These are phyloP conservation scores for Phyllosticta capitalensis DNA, from an alignment of 2,329 filamentous ascomycete species.

Conservation along the genomic window DNA sequence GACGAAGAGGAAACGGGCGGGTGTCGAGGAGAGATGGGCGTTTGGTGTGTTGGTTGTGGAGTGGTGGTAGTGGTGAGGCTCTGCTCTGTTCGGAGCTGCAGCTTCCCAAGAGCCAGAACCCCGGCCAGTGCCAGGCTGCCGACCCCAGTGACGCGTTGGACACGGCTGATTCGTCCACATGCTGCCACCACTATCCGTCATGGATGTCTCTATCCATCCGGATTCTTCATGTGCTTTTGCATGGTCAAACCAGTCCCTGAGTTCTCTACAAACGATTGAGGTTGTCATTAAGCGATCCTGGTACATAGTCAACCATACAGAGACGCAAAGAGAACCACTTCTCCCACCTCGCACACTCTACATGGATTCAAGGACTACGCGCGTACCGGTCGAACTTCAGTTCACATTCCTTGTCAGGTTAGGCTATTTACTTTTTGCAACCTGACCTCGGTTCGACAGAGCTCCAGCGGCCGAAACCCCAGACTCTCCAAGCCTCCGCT, in stretches of 20 bases:
- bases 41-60: not conserved
- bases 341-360: not conserved
- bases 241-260: not conserved
- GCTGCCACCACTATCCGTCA: too few species aligned
- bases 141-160: slow-evolving; percentile 4
- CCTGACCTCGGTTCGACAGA: not conserved
- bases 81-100: slow-evolving; percentile 2
- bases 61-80: slow-evolving; percentile 8
- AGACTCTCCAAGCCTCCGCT: not conserved
- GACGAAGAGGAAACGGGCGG: not conserved
- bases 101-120: not conserved
- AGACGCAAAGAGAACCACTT: too few species aligned
- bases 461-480: not conserved
- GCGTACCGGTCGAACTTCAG: not conserved
- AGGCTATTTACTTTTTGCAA: not conserved
- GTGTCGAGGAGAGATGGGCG: too few species aligned
- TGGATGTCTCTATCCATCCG: not conserved
- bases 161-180: slow-evolving; percentile 1
- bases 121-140: slow-evolving; percentile 1
- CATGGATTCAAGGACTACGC: not conserved
- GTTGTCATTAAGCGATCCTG: too few species aligned
- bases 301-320: too few species aligned
- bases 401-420: not conserved
- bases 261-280: not conserved
- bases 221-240: not conserved